Percentiles rank a stretch among this genome's conserved stretches.
phyloP scores from a whole-genome alignment of 768 basidiomycete genomes.

The Trametes maxima region DNA sequence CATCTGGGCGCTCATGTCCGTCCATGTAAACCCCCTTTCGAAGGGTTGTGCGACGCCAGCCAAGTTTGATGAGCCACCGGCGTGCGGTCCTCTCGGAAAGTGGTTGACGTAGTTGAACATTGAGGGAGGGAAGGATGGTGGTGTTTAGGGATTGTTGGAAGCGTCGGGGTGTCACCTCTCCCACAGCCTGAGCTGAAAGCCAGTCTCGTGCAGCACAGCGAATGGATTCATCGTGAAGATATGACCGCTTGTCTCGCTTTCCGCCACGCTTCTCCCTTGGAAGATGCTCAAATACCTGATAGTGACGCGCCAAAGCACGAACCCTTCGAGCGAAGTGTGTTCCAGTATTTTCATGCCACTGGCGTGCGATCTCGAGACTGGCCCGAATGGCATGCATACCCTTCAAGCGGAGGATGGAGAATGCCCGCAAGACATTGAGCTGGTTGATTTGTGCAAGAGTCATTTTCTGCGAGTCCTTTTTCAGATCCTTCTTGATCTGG shows the following conservation, averaged over 20 bases:
- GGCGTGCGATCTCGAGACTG: too few relatives aligned
- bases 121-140: constrained; percentile 1
- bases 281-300: constrained; percentile 1
- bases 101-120: neutral
- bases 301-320: neutral
- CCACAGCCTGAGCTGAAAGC: neutral
- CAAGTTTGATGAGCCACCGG: constrained; percentile 17
- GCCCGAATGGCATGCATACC: too few relatives aligned
- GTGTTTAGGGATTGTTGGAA: neutral
- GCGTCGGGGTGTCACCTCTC: neutral
- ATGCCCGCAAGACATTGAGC: too few relatives aligned
- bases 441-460: too few relatives aligned
- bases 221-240: too few relatives aligned
- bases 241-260: too few relatives aligned
- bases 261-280: neutral
- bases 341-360: neutral
- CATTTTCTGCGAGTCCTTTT: too few relatives aligned
- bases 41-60: constrained; percentile 6
- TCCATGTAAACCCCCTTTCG: constrained; percentile 23
- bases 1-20: constrained; percentile 23
- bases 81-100: constrained; percentile 10
- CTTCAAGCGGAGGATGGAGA: too few relatives aligned
- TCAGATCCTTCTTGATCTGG: too few relatives aligned
- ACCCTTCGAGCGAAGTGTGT: neutral
- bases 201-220: neutral